These are phyloP conservation scores for Solanum hybrid DNA, from an alignment of 305 asterid genomes.

Conservation along the genomic window DNA sequence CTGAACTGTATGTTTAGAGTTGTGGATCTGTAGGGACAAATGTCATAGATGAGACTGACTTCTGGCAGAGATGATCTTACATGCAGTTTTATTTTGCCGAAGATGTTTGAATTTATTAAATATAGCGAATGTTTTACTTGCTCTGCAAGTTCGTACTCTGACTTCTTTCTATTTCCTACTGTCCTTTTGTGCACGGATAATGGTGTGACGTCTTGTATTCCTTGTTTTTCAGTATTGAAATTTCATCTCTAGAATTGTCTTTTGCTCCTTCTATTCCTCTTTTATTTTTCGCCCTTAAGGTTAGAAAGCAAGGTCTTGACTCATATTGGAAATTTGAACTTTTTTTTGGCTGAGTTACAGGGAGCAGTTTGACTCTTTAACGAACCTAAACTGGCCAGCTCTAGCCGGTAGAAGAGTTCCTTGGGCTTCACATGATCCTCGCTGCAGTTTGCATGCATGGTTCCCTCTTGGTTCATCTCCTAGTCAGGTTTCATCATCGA, in stretches of 20 bases:
- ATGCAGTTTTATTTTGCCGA: background rate
- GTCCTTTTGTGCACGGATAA: background rate
- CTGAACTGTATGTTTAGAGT: constrained; percentile 39
- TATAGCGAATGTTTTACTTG: background rate
- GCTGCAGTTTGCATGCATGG: constrained; percentile 75
- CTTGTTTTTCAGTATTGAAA: background rate
- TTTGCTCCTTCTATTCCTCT: background rate
- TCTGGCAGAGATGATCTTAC: background rate
- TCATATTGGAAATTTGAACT: constrained; percentile 1
- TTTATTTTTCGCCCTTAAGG: background rate
- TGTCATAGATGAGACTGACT: constrained; percentile 9
- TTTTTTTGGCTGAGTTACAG: constrained; percentile 59
- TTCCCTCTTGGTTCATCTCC: constrained; percentile 26
- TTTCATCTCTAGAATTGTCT: constrained; percentile 1
- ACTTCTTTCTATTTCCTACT: constrained; percentile 1
- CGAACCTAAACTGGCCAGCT: constrained; percentile 75
- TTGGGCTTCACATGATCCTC: constrained; percentile 72
- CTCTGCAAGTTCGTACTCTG: background rate
- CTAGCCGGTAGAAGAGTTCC: constrained; percentile 67
- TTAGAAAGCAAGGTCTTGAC: constrained; percentile 1
- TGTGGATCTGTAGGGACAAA: constrained; percentile 17
- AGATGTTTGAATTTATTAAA: constrained; percentile 1
- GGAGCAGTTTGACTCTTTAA: constrained; percentile 67
- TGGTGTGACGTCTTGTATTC: constrained; percentile 5
- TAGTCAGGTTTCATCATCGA: constrained; percentile 22